Evolutionary conservation across 2,329 filamentous ascomycete species (phyloP).

Genomic region (Arthroderma uncinatum): DNA sequence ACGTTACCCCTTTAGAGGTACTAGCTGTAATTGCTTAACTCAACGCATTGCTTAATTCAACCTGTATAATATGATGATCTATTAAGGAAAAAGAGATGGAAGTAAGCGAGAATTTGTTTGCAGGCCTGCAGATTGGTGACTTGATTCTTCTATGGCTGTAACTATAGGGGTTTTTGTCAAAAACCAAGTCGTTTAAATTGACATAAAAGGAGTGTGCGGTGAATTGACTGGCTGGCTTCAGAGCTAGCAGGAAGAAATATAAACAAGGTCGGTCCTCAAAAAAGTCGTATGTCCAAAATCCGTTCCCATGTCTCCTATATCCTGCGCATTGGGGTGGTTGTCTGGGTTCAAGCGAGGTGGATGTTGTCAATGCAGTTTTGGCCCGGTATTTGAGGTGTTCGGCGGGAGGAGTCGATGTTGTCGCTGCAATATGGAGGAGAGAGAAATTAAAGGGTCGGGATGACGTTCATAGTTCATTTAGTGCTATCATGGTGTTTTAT

Average conservation of each 20-base stretch:
- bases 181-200: background rate
- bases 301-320: background rate
- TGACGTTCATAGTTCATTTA: background rate
- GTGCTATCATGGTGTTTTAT: background rate
- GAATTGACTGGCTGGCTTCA: background rate
- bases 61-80: background rate
- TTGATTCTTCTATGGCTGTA: constrained; percentile 1
- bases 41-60: constrained; percentile 1
- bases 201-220: background rate
- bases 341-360: background rate
- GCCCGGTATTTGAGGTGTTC: background rate
- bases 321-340: background rate
- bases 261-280: background rate
- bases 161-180: background rate
- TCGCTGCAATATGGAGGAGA: background rate
- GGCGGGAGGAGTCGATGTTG: background rate
- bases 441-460: background rate
- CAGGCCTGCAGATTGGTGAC: constrained; percentile 6
- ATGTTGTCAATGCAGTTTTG: background rate
- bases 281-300: background rate
- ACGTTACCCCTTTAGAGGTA: background rate
- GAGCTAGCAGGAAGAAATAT: background rate
- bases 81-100: background rate
- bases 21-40: background rate
- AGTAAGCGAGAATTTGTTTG: background rate